Evolutionary conservation across 106 monocot species (phyloP).

Genomic region (Dendrobium huoshanense): DNA sequence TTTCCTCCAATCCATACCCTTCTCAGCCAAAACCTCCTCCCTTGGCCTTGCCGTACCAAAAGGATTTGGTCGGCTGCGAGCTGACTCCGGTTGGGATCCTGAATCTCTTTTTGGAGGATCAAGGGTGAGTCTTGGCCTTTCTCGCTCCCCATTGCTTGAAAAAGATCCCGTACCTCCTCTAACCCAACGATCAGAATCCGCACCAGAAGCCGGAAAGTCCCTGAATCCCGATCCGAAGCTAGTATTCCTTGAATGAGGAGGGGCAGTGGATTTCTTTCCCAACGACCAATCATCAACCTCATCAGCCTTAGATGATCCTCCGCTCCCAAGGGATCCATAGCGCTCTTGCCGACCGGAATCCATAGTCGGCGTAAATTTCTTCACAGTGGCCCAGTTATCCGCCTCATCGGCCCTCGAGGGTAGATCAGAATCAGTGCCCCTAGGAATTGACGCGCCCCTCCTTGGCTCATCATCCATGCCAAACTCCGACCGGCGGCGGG

Average conservation of each 20-base stretch:
- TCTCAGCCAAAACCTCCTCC: constrained; percentile 80
- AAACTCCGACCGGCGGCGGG: constrained; percentile 25
- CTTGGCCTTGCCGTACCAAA: constrained; percentile 85
- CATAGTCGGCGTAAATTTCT: constrained; percentile 40
- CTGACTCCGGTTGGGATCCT: constrained; percentile 5
- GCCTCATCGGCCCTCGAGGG: constrained; percentile 84
- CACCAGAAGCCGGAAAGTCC: constrained; percentile 15
- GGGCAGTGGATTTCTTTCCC: constrained; percentile 41
- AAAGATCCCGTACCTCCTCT: constrained; percentile 21
- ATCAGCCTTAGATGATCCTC: constrained; percentile 40
- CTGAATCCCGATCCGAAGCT: constrained; percentile 59
- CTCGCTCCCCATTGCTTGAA: constrained; percentile 39
- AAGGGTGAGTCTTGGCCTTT: constrained; percentile 63
- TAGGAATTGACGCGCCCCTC: constrained; percentile 16
- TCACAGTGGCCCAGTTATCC: constrained; percentile 70
- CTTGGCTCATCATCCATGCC: constrained; percentile 54
- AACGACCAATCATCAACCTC: constrained; percentile 62
- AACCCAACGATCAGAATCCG: constrained; percentile 47
- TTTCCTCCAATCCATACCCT: constrained; percentile 95
- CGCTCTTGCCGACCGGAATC: constrained; percentile 42
- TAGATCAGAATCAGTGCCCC: constrained; percentile 43
- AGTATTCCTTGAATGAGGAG: constrained; percentile 7
- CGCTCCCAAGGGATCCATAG: constrained; percentile 37
- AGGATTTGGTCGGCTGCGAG: constrained; percentile 43
- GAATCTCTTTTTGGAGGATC: constrained; percentile 55